Evolutionary conservation across 2,329 filamentous ascomycete genomes (phyloP).

Genomic region (Cladosporium sp.): DNA sequence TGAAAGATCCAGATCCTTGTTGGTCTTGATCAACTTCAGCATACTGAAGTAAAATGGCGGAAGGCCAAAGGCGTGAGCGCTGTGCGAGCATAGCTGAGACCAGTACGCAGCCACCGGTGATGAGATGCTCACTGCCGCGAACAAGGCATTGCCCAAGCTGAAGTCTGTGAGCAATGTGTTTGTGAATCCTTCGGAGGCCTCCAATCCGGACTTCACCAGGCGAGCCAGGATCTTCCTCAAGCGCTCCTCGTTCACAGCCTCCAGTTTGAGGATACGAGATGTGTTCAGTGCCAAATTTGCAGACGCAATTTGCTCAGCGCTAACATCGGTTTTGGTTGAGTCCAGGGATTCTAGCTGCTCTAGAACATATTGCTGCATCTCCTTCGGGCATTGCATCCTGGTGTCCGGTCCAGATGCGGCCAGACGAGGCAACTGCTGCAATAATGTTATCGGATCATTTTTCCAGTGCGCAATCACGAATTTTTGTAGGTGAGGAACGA

Average conservation of each 20-base stretch:
- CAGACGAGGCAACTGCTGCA: conserved; percentile 20
- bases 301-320: conserved; percentile 6
- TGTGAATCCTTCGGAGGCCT: neutral
- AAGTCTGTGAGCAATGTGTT: conserved; percentile 14
- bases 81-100: conserved; percentile 12
- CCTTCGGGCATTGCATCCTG: conserved; percentile 19
- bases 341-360: conserved; percentile 15
- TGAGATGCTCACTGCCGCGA: conserved; percentile 15
- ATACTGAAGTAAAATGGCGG: conserved; percentile 36
- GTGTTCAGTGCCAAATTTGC: conserved; percentile 16
- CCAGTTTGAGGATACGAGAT: conserved; percentile 11
- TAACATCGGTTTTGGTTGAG: neutral
- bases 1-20: conserved; percentile 19
- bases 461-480: conserved; percentile 76
- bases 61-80: conserved; percentile 21
- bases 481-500: conserved; percentile 80
- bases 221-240: neutral
- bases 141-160: conserved; percentile 15
- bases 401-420: conserved; percentile 5
- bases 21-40: conserved; percentile 25
- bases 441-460: conserved; percentile 7
- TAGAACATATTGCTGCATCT: conserved; percentile 20
- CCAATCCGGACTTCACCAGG: conserved; percentile 8
- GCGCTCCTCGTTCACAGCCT: conserved; percentile 5
- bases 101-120: conserved; percentile 8